These are phyloP conservation scores for Kappamyces sp. DNA, from an alignment of 192 early-diverging fungal species.

Conservation along the genomic window DNA sequence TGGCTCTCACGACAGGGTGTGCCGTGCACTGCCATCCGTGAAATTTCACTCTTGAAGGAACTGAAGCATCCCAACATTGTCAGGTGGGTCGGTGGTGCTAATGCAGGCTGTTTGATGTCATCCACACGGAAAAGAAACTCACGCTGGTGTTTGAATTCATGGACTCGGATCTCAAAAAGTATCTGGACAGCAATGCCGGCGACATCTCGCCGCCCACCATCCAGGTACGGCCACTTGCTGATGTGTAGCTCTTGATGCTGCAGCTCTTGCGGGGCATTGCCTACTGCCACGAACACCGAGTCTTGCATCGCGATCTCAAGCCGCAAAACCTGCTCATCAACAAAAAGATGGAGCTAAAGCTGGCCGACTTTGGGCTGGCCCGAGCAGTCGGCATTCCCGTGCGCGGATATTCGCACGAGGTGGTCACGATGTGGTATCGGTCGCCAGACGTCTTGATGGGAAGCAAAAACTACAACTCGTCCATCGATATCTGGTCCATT, in stretches of 20 bases:
- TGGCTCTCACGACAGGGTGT: constrained; percentile 12
- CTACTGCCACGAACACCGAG: constrained; percentile 81
- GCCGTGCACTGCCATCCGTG: constrained; percentile 27
- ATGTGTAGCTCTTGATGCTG: constrained; percentile 69
- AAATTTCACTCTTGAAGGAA: constrained; percentile 37
- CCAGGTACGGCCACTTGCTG: constrained; percentile 56
- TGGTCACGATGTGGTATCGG: constrained; percentile 97
- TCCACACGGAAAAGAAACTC: constrained; percentile 87
- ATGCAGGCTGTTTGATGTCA: constrained; percentile 74
- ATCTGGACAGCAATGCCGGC: constrained; percentile 56
- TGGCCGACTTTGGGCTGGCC: constrained; percentile 91
- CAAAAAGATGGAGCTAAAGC: constrained; percentile 58
- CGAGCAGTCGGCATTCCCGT: constrained; percentile 93
- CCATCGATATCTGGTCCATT: constrained; percentile 91
- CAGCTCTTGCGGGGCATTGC: constrained; percentile 80
- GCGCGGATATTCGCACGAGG: constrained; percentile 79
- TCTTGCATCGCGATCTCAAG: constrained; percentile 61
- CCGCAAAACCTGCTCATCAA: constrained; percentile 88
- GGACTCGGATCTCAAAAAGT: constrained; percentile 91
- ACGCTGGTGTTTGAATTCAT: constrained; percentile 86
- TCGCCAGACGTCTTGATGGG: constrained; percentile 92
- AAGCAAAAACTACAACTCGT: constrained; percentile 84
- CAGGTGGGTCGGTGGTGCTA: constrained; percentile 14
- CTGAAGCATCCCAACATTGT: constrained; percentile 26
- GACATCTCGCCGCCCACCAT: constrained; percentile 53